phyloP scores from a whole-genome alignment of 2,329 filamentous ascomycete genomes.

The Madurella fahalii region DNA sequence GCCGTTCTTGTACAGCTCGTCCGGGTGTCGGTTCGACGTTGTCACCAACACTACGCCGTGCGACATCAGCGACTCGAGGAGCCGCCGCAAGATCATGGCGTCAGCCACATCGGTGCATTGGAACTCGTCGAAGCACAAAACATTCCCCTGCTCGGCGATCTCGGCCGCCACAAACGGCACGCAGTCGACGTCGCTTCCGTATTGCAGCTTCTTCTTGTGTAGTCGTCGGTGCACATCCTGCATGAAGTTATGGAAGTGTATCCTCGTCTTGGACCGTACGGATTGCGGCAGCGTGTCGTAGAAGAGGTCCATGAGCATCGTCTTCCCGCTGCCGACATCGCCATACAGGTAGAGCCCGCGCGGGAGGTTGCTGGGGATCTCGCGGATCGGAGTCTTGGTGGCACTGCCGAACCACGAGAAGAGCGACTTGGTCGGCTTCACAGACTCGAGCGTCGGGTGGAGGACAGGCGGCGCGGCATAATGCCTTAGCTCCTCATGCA shows the following conservation, averaged over 20 bases:
- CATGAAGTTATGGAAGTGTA: slow-evolving; percentile 99
- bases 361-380: slow-evolving; percentile 70
- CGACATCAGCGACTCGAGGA: slow-evolving; percentile 88
- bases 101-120: slow-evolving; percentile 98
- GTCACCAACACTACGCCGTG: slow-evolving; percentile 96
- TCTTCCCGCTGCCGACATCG: slow-evolving; percentile 96
- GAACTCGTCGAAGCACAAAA: slow-evolving; percentile 97
- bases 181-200: slow-evolving; percentile 85
- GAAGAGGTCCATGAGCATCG: slow-evolving; percentile 99
- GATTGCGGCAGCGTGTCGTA: slow-evolving; percentile 83
- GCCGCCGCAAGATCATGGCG: slow-evolving; percentile 88
- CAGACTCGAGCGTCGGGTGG: slow-evolving; percentile 71
- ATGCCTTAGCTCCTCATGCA: slow-evolving; percentile 73
- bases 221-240: slow-evolving; percentile 90
- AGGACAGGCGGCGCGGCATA: slow-evolving; percentile 73
- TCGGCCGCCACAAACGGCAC: slow-evolving; percentile 92
- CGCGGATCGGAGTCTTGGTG: slow-evolving; percentile 38
- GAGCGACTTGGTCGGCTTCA: slow-evolving; percentile 56
- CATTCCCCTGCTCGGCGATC: slow-evolving; percentile 77
- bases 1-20: slow-evolving; percentile 96
- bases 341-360: slow-evolving; percentile 92
- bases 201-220: slow-evolving; percentile 82
- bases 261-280: slow-evolving; percentile 79
- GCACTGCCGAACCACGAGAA: slow-evolving; percentile 58
- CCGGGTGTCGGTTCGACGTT: slow-evolving; percentile 92